Evolutionary conservation across 805 yeast species (phyloP).

Genomic region (Sungouiella thailandica): DNA sequence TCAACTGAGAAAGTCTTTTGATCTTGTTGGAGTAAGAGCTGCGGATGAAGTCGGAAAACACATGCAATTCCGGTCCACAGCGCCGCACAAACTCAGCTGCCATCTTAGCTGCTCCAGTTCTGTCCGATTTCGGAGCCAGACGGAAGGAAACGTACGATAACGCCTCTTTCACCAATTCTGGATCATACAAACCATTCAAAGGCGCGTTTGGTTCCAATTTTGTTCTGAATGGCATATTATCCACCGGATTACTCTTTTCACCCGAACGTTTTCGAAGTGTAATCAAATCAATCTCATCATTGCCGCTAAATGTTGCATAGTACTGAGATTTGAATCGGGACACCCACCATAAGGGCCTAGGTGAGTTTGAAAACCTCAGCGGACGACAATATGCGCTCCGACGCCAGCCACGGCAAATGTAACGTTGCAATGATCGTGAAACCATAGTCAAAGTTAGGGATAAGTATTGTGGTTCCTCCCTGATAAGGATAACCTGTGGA

Average conservation of each 20-base stretch:
- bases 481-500: too few relatives aligned
- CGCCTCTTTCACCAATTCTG: slow-evolving; percentile 1
- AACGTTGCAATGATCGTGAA: too few relatives aligned
- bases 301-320: neutral
- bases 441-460: too few relatives aligned
- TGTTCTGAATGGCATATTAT: neutral
- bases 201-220: neutral
- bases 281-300: neutral
- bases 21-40: slow-evolving; percentile 1
- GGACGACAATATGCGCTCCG: too few relatives aligned
- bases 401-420: too few relatives aligned
- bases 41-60: slow-evolving; percentile 1
- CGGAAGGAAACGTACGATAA: neutral
- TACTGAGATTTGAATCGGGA: too few relatives aligned
- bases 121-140: neutral
- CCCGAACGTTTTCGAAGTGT: neutral
- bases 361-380: too few relatives aligned
- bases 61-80: neutral
- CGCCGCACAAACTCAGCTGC: neutral
- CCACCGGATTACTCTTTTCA: neutral
- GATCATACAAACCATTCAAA: neutral
- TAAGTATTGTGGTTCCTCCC: too few relatives aligned
- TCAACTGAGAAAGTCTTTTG: slow-evolving; percentile 1
- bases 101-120: neutral
- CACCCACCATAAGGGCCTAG: too few relatives aligned